Evolutionary conservation across 2,329 filamentous ascomycete genomes (phyloP), one percentile per base, ranked within the genome.

Genomic region (Colletotrichum orbiculare): DNA sequence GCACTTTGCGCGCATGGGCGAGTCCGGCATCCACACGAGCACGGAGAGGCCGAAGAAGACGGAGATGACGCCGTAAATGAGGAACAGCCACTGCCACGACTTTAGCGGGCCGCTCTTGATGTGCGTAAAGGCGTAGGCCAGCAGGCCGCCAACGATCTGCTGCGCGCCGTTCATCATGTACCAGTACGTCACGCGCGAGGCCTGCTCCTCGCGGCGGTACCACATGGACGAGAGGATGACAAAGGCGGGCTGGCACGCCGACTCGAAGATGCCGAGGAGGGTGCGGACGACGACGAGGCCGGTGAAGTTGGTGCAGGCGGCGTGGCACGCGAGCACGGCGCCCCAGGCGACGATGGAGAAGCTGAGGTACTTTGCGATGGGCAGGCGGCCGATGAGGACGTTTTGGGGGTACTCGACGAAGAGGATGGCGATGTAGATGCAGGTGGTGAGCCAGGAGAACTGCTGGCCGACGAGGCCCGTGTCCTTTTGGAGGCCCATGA

Each of bases 91-190:
- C 72, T 92, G 89, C 89, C 89, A 92, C 13, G 86, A 87, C 71
- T 83, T 83, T 62, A 91, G 79, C 0, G 82, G 78, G 4, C 85
- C 83, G 5, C 70, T 76, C 13, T 76, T 78, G 71, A 88, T 87
- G 3, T 86, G 78, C 2, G 82, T 79, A 69, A 84, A 83, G 67
- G 89, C 89, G 73, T 91, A 91, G 0, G 89, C 89, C 0, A 92
- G 79, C 0, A 92, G 82, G 6, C 90, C 90, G 38, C 90, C 90
- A 8, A 92, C 88, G 54, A 92, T 89, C 71, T 92, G 90, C 72
- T 92, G 90, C 1, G 82, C 83, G 2, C 90, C 90, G 72, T 92
- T 93, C 89, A 92, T 92, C 87, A 91, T 91, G 74, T 91, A 90
- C 89, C 90, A 92, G 74, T 88, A 91, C 0, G 88, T 90, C 3